Percentiles rank a stretch among this genome's conserved stretches.
Conservation (phyloP, 306 rosid species). For the Boehmeria nivea region DNA sequence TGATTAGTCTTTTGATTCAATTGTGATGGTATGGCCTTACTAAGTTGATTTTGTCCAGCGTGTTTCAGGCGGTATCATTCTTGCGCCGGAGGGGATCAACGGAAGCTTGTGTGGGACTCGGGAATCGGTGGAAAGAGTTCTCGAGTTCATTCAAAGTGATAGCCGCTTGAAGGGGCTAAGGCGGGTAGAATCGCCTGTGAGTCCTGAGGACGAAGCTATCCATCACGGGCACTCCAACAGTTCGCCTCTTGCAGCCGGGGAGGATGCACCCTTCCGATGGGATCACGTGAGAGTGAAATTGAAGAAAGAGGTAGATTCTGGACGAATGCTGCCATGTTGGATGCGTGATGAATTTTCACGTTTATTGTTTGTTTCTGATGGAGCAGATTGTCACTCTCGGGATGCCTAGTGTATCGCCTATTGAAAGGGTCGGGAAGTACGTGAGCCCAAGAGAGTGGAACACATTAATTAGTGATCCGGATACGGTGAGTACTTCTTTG, state of each 20-base stretch:
- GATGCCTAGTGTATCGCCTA: slow-evolving; percentile 75
- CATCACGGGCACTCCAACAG: slow-evolving; percentile 71
- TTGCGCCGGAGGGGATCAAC: slow-evolving; percentile 86
- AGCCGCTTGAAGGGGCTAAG: slow-evolving; percentile 55
- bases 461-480: slow-evolving; percentile 66
- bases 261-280: slow-evolving; percentile 90
- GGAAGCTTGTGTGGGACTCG: slow-evolving; percentile 84
- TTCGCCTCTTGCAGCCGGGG: slow-evolving; percentile 94
- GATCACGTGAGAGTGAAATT: slow-evolving; percentile 95
- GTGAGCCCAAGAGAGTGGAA: slow-evolving; percentile 83
- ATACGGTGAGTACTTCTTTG: slow-evolving; percentile 47
- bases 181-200: slow-evolving; percentile 72
- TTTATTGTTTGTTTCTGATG: slow-evolving; percentile 6
- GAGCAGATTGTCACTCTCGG: slow-evolving; percentile 90
- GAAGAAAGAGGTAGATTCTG: slow-evolving; percentile 73
- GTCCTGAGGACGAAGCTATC: slow-evolving; percentile 93
- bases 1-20: too few species aligned
- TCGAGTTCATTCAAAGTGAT: slow-evolving; percentile 64
- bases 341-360: neutral
- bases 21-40: slow-evolving; percentile 28
- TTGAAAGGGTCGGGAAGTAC: slow-evolving; percentile 73
- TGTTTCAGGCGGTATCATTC: slow-evolving; percentile 96
- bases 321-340: neutral
- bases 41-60: slow-evolving; percentile 70
- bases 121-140: slow-evolving; percentile 70